Conservation (phyloP, 2,329 filamentous ascomycete genomes). For the Triangularia verruculosa region DNA sequence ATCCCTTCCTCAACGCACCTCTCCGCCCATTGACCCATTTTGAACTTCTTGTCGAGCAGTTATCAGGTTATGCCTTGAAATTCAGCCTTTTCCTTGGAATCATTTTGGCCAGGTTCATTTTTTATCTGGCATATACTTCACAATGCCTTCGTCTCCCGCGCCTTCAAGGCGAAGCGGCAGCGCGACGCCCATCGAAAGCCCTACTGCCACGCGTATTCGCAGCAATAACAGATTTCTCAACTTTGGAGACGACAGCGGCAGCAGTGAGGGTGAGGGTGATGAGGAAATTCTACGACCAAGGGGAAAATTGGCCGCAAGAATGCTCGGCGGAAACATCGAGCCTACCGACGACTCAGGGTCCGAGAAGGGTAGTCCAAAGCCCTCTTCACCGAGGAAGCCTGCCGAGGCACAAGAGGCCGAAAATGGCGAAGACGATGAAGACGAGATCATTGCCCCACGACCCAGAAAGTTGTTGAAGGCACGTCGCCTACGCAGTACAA, state of each 20-base stretch:
- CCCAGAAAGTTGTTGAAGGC: slow-evolving; percentile 40
- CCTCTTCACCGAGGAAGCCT: neutral
- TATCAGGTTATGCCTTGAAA: slow-evolving; percentile 6
- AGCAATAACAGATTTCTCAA: slow-evolving; percentile 18
- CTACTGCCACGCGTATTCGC: slow-evolving; percentile 10
- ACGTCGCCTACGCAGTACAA: slow-evolving; percentile 35
- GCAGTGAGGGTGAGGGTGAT: slow-evolving; percentile 33
- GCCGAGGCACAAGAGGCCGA: slow-evolving; percentile 5
- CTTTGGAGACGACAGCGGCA: slow-evolving; percentile 15
- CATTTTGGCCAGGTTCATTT: neutral
- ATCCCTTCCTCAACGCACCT: neutral
- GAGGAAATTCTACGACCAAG: slow-evolving; percentile 53
- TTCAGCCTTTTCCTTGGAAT: neutral
- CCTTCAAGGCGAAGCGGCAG: slow-evolving; percentile 13
- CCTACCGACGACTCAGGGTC: slow-evolving; percentile 25
- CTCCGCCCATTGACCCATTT: slow-evolving; percentile 13
- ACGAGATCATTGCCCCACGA: slow-evolving; percentile 41
- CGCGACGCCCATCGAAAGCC: slow-evolving; percentile 18
- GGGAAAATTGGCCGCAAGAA: slow-evolving; percentile 62
- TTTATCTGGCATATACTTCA: slow-evolving; percentile 15
- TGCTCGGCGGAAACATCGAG: slow-evolving; percentile 43
- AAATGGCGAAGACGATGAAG: slow-evolving; percentile 38
- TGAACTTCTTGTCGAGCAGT: slow-evolving; percentile 5
- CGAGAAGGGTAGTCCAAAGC: slow-evolving; percentile 10
- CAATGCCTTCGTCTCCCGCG: slow-evolving; percentile 47